A percentile compares a stretch with the other conserved stretches of the same genome.
Evolutionary conservation across 768 basidiomycete genomes (phyloP).

Genomic region (Lactarius psammicola): DNA sequence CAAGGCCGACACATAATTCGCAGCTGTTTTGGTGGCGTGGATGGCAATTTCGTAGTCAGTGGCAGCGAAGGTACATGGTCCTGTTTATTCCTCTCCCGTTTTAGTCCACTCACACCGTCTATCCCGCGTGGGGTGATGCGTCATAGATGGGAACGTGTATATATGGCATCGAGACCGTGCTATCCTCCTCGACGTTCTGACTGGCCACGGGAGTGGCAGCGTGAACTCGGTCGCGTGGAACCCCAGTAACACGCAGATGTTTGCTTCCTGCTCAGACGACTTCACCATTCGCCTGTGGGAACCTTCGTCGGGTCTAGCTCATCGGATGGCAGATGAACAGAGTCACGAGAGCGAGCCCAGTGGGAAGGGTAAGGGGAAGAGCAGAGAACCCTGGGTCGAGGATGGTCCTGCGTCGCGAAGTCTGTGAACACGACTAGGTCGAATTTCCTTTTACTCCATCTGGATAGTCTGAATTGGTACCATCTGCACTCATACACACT

Average conservation of each 20-base stretch:
- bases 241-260: slow-evolving; percentile 83
- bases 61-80: slow-evolving; percentile 84
- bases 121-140: slow-evolving; percentile 18
- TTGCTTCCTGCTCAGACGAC: slow-evolving; percentile 97
- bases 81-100: slow-evolving; percentile 12
- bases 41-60: slow-evolving; percentile 85
- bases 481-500: slow-evolving; percentile 21
- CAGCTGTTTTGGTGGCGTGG: slow-evolving; percentile 90
- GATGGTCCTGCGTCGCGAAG: slow-evolving; percentile 27
- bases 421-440: slow-evolving; percentile 24
- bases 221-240: slow-evolving; percentile 99
- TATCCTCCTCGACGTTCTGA: slow-evolving; percentile 77
- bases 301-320: slow-evolving; percentile 36
- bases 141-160: slow-evolving; percentile 80
- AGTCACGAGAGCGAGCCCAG: slow-evolving; percentile 31
- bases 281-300: slow-evolving; percentile 90
- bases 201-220: slow-evolving; percentile 84
- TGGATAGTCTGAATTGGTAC: slow-evolving; percentile 19
- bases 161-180: slow-evolving; percentile 92
- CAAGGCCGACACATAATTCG: slow-evolving; percentile 85
- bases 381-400: slow-evolving; percentile 46
- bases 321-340: slow-evolving; percentile 12
- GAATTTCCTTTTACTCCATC: slow-evolving; percentile 2
- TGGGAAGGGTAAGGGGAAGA: slow-evolving; percentile 67
- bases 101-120: slow-evolving; percentile 11